phyloP scores from a whole-genome alignment of 495 filamentous ascomycete genomes.

The Podospora pseudoanserina region DNA sequence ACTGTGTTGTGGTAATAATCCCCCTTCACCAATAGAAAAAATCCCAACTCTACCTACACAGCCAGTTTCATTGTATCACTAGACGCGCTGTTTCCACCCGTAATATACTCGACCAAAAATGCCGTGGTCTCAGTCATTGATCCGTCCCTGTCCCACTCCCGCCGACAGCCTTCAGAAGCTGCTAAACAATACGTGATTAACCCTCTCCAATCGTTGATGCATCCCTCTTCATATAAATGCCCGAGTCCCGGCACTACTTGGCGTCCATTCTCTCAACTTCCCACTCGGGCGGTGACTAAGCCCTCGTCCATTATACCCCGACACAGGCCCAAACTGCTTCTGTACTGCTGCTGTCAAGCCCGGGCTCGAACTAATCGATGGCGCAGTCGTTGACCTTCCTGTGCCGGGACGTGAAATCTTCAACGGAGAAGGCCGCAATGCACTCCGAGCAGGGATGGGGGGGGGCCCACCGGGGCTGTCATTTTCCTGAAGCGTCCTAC shows the following conservation, averaged over 20 bases:
- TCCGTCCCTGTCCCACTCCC: not conserved
- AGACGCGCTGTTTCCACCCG: not conserved
- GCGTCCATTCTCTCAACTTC: not conserved
- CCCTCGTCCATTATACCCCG: not conserved
- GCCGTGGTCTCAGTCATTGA: not conserved
- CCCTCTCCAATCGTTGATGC: not conserved
- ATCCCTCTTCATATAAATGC: not conserved
- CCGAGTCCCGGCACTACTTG: not conserved
- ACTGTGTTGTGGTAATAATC: not conserved
- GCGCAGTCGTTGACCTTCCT: constrained; percentile 4
- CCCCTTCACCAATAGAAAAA: not conserved
- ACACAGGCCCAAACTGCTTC: constrained; percentile 32
- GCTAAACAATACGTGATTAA: not conserved
- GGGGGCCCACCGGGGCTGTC: constrained; percentile 15
- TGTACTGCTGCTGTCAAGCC: constrained; percentile 35
- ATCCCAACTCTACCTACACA: not conserved
- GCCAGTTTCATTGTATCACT: not conserved
- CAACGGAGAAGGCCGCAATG: constrained; percentile 25
- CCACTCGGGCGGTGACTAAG: not conserved
- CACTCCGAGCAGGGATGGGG: constrained; percentile 29
- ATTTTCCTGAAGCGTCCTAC: constrained; percentile 11
- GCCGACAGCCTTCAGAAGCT: not conserved
- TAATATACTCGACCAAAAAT: not conserved
- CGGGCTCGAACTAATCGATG: constrained; percentile 34
- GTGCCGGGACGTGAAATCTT: constrained; percentile 15